Evolutionary conservation across 2,329 filamentous ascomycete species (phyloP), one percentile per base, ranked within the genome.

Genomic region (Sarocladium kiliense): DNA sequence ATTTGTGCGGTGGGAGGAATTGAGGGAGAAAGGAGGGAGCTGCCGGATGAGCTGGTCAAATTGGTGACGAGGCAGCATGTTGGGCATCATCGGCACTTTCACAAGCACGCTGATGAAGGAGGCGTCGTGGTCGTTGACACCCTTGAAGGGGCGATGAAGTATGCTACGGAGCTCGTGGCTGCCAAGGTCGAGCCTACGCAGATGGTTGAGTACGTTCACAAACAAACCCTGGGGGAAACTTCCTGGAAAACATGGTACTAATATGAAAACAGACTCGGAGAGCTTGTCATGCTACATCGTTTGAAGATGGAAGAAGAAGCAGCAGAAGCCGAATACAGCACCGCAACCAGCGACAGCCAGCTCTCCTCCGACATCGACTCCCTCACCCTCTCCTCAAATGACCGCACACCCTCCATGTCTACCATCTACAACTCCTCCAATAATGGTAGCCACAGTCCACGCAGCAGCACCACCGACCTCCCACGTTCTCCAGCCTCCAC

Each of bases 161-260:
- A 96, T 66, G 88, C 92, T 0, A 93, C 93, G 0, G 93, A 97
- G 73, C 77, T 97, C 49, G 87, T 95, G 10, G 83, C 90, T 60
- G 89, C 90, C 0, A 85, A 84, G 0, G 74, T 97, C 26, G 77
- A 77, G 21, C 85, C 89, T 0, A 79, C 84, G 45, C 87, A 95
- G 62, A 79, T 97, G 3, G 89, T 96, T 0, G 93, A 97, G 81
- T 83, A 66, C 70, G 79, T 74, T 23, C 16, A n/a, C 14, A 3
- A 18, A 11, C 5, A 5, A 41, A 54, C 9, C 19, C 56, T 18
- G 51, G 36, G 34, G 27, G 3, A 25, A 16, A 23, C 3, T 9
- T 11, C 25, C n/a, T 41, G 1, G 23, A 25, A 11, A 27, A 3
- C 26, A n/a, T 19, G n/a, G 61, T 58, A 55, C 65, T 64, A 54